These are phyloP conservation scores for Lactarius sanguifluus DNA, from an alignment of 768 basidiomycete species.

Conservation along the genomic window DNA sequence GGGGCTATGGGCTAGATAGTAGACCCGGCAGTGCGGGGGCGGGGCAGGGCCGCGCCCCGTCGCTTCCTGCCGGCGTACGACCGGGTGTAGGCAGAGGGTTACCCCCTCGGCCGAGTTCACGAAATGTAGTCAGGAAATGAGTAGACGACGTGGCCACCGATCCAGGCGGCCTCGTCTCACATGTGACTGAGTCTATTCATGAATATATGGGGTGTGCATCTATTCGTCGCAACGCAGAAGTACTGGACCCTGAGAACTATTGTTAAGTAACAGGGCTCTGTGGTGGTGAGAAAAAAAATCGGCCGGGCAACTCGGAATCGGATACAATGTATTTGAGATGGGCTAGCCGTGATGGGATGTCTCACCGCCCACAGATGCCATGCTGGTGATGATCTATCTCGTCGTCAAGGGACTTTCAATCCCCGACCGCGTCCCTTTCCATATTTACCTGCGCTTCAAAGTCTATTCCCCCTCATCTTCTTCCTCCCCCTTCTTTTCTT, in stretches of 20 bases:
- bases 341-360: background rate
- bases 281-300: too few relatives aligned
- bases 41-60: background rate
- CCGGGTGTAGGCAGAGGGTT: background rate
- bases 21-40: background rate
- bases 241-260: background rate
- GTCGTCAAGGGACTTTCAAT: conserved; percentile 28
- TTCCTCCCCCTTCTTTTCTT: conserved; percentile 35
- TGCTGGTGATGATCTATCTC: conserved; percentile 3
- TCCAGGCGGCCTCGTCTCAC: background rate
- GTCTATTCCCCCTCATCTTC: background rate
- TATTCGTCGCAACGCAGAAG: background rate
- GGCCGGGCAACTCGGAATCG: background rate
- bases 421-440: conserved; percentile 17
- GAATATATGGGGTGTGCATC: background rate
- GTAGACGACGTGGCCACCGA: background rate
- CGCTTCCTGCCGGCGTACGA: conserved; percentile 7
- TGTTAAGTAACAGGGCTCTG: background rate
- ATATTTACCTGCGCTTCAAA: conserved; percentile 31
- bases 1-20: background rate
- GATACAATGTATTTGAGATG: background rate
- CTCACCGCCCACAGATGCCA: too few relatives aligned
- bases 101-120: conserved; percentile 9
- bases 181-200: background rate
- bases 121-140: conserved; percentile 5